phyloP scores from a whole-genome alignment of 2,329 filamentous ascomycete species.

The Bipolaris sorokiniana region DNA sequence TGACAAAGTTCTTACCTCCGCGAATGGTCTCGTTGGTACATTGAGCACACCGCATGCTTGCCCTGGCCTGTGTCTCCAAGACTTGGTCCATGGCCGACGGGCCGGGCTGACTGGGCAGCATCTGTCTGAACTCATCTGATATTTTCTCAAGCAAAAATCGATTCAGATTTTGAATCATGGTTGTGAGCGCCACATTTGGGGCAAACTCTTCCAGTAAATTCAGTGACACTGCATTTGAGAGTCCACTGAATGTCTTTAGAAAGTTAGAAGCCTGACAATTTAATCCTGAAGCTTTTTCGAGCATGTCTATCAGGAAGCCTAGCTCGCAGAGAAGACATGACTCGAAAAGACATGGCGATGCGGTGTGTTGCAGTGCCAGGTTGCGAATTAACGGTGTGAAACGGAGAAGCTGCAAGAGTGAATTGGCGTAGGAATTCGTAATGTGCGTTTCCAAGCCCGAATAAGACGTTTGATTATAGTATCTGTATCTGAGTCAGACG shows the following conservation, averaged over 20 bases:
- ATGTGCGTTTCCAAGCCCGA: slow-evolving; percentile 97
- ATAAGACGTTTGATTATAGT: slow-evolving; percentile 91
- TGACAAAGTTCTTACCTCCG: slow-evolving; percentile 78
- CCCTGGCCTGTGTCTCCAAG: slow-evolving; percentile 72
- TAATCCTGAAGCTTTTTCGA: slow-evolving; percentile 90
- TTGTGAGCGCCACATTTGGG: slow-evolving; percentile 73
- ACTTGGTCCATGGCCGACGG: slow-evolving; percentile 71
- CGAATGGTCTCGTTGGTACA: slow-evolving; percentile 86
- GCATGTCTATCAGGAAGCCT: slow-evolving; percentile 96
- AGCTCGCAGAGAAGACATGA: slow-evolving; percentile 90
- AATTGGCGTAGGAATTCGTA: slow-evolving; percentile 93
- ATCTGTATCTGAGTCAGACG: slow-evolving; percentile 58
- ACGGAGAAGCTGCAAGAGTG: slow-evolving; percentile 86
- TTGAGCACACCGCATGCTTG: slow-evolving; percentile 80
- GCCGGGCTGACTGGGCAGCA: slow-evolving; percentile 64
- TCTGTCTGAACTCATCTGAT: slow-evolving; percentile 73
- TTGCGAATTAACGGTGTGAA: slow-evolving; percentile 91
- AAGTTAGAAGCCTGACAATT: slow-evolving; percentile 97
- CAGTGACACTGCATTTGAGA: slow-evolving; percentile 76
- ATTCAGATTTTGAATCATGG: slow-evolving; percentile 84
- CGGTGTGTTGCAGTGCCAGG: slow-evolving; percentile 84
- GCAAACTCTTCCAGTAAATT: slow-evolving; percentile 85
- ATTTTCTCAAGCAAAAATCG: slow-evolving; percentile 86
- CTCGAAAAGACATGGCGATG: slow-evolving; percentile 81
- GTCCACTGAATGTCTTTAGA: slow-evolving; percentile 83